phyloP scores from a whole-genome alignment of 768 basidiomycete species.

The Dioszegia hungarica region DNA sequence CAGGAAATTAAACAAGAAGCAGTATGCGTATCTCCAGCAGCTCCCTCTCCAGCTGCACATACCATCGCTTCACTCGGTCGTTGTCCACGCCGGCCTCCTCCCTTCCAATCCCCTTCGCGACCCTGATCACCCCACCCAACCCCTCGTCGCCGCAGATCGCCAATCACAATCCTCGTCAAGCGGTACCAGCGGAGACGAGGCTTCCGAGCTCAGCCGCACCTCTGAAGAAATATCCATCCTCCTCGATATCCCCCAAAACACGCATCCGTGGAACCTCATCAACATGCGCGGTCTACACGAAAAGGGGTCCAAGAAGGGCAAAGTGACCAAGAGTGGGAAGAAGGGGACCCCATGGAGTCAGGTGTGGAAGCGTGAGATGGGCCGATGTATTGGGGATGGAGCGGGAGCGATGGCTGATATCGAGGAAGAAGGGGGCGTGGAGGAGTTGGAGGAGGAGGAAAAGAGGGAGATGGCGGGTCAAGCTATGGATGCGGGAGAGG shows the following conservation, averaged over 20 bases:
- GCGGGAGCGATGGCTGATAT: conserved; percentile 51
- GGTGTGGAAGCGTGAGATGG: conserved; percentile 56
- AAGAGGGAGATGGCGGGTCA: conserved; percentile 18
- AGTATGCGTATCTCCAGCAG: conserved; percentile 69
- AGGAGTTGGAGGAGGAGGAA: conserved; percentile 19
- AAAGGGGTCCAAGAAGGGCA: conserved; percentile 48
- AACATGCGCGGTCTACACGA: conserved; percentile 63
- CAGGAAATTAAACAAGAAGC: conserved; percentile 57
- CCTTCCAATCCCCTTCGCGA: conserved; percentile 62
- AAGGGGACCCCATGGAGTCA: conserved; percentile 69
- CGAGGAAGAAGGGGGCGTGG: conserved; percentile 51
- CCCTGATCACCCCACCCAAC: conserved; percentile 58
- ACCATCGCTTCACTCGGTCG: conserved; percentile 67
- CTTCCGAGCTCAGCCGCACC: neutral
- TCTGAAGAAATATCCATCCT: conserved; percentile 61
- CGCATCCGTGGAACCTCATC: conserved; percentile 66
- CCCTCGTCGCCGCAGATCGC: conserved; percentile 55
- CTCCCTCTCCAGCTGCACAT: conserved; percentile 71
- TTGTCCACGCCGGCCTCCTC: conserved; percentile 80
- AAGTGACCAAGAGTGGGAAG: conserved; percentile 51
- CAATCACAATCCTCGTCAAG: conserved; percentile 6
- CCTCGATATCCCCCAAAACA: conserved; percentile 67
- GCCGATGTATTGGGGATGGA: conserved; percentile 35
- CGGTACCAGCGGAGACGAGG: conserved; percentile 1
- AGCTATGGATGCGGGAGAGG: conserved; percentile 10